phyloP scores from a whole-genome alignment of 495 filamentous ascomycete genomes.

The Hyaloscypha variabilis region DNA sequence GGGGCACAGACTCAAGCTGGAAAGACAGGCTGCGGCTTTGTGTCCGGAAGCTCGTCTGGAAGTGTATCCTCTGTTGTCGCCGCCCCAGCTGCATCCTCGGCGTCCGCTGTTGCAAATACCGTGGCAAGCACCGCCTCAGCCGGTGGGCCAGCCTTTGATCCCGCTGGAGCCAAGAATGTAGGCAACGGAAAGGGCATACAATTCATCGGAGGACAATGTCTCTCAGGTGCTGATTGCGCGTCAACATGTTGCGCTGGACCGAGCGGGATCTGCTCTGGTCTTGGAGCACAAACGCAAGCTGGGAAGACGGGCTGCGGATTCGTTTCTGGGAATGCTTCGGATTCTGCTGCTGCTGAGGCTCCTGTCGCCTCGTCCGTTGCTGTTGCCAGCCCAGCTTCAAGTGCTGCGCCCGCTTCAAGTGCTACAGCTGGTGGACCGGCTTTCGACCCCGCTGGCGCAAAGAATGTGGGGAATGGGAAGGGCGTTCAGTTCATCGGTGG shows the following conservation, averaged over 20 bases:
- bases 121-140: neutral
- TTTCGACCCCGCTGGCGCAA: conserved; percentile 36
- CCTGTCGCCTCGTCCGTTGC: neutral
- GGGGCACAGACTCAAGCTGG: conserved; percentile 43
- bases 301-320: conserved; percentile 55
- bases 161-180: conserved; percentile 39
- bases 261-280: conserved; percentile 37
- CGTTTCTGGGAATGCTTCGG: conserved; percentile 16
- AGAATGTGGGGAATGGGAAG: conserved; percentile 40
- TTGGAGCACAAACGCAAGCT: conserved; percentile 40
- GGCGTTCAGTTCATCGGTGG: conserved; percentile 40
- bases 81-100: neutral
- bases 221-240: conserved; percentile 37
- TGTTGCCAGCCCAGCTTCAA: no score
- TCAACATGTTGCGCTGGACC: conserved; percentile 38
- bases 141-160: conserved; percentile 30
- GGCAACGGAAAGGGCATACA: conserved; percentile 37
- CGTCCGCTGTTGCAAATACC: neutral
- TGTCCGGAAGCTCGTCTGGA: neutral
- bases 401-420: no score
- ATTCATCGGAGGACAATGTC: conserved; percentile 42
- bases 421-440: conserved; percentile 10
- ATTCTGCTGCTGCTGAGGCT: neutral
- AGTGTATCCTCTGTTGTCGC: neutral
- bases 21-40: conserved; percentile 52